Evolutionary conservation across 768 basidiomycete genomes (phyloP).

Genomic region (Lyophyllum atratum): DNA sequence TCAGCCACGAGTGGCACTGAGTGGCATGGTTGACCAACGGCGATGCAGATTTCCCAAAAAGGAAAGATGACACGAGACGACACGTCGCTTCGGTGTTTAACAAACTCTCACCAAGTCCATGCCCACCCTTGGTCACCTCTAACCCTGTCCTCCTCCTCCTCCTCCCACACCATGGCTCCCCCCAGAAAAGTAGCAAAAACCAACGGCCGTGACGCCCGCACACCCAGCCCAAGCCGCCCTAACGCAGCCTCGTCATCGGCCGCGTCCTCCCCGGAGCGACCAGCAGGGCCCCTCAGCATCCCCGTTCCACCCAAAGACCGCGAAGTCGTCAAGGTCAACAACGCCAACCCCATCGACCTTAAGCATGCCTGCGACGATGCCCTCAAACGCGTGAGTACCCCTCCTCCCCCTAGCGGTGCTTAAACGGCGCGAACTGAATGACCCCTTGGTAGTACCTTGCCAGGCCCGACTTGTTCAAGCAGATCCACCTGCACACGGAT

Average conservation of each 20-base stretch:
- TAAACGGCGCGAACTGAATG: not conserved
- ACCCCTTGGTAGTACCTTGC: conserved; percentile 63
- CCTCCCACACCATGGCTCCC: conserved; percentile 17
- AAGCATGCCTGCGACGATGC: conserved; percentile 86
- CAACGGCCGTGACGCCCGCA: conserved; percentile 17
- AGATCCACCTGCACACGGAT: conserved; percentile 86
- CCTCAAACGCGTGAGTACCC: conserved; percentile 71
- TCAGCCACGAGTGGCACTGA: too few relatives aligned
- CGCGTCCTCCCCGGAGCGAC: conserved; percentile 42
- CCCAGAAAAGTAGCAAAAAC: conserved; percentile 16
- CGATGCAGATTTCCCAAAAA: conserved; percentile 7
- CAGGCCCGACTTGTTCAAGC: conserved; percentile 80
- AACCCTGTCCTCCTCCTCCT: not conserved
- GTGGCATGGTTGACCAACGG: too few relatives aligned
- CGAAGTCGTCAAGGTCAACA: conserved; percentile 64
- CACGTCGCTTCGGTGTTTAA: conserved; percentile 17
- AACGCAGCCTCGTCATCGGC: conserved; percentile 22
- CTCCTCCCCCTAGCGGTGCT: not conserved
- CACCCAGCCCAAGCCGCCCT: conserved; percentile 20
- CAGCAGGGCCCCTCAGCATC: conserved; percentile 56
- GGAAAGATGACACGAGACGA: conserved; percentile 15
- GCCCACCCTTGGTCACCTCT: conserved; percentile 9
- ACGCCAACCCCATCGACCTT: conserved; percentile 55
- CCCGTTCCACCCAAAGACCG: conserved; percentile 43
- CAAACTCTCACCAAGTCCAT: conserved; percentile 11